phyloP scores from a whole-genome alignment of 2,329 filamentous ascomycete species.

The Saccharata proteae region DNA sequence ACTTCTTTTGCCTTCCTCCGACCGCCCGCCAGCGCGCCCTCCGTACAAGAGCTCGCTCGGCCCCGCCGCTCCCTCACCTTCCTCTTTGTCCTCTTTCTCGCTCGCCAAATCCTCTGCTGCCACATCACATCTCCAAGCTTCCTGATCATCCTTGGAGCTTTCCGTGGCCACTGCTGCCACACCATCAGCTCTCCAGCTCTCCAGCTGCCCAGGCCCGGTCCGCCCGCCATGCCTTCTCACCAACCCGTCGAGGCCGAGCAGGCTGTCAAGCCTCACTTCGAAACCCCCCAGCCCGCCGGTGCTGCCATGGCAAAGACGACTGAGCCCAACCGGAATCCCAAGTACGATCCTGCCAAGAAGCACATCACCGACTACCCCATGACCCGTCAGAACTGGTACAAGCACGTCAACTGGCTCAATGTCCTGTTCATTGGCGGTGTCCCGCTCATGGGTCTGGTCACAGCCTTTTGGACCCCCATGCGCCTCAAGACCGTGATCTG shows the following conservation, averaged over 20 bases:
- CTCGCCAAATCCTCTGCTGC: slow-evolving; percentile 9
- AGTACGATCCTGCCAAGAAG: slow-evolving; percentile 52
- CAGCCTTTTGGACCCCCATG: slow-evolving; percentile 69
- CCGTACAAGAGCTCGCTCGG: slow-evolving; percentile 2
- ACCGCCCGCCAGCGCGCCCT: no score
- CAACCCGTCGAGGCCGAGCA: slow-evolving; percentile 36
- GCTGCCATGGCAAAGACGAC: slow-evolving; percentile 36
- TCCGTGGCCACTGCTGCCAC: neutral
- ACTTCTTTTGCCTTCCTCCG: no score
- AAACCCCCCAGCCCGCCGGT: slow-evolving; percentile 31
- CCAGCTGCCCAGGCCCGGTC: slow-evolving; percentile 1
- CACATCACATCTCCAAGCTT: slow-evolving; percentile 2
- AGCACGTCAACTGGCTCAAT: slow-evolving; percentile 93
- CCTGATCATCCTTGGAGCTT: neutral
- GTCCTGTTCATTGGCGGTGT: slow-evolving; percentile 68
- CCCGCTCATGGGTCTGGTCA: slow-evolving; percentile 61
- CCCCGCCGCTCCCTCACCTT: slow-evolving; percentile 18
- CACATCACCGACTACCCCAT: slow-evolving; percentile 79
- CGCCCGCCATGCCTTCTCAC: slow-evolving; percentile 37
- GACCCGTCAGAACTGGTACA: slow-evolving; percentile 74
- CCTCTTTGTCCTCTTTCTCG: slow-evolving; percentile 11
- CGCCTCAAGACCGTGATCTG: slow-evolving; percentile 61
- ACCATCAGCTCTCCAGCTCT: neutral
- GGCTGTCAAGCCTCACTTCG: slow-evolving; percentile 37
- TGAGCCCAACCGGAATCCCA: slow-evolving; percentile 40